These are phyloP conservation scores for Sporothrix inflata DNA, from an alignment of 2,329 filamentous ascomycete genomes.

Conservation along the genomic window DNA sequence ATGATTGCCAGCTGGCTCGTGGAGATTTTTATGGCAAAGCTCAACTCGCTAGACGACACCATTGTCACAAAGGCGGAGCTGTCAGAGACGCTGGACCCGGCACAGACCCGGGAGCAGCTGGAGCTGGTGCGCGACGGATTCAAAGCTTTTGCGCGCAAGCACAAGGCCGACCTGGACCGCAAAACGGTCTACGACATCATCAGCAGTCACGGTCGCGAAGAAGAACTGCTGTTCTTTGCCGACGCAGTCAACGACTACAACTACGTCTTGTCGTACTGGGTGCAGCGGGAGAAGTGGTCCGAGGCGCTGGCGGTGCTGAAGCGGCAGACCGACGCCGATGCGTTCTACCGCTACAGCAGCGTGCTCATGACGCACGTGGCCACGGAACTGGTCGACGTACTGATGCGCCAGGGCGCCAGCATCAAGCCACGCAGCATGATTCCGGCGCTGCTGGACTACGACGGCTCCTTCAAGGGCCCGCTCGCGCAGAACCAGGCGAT, in stretches of 20 bases:
- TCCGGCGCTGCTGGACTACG: slow-evolving; percentile 91
- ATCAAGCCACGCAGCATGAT: slow-evolving; percentile 87
- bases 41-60: slow-evolving; percentile 92
- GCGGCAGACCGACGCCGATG: slow-evolving; percentile 86
- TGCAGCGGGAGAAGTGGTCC: slow-evolving; percentile 89
- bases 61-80: slow-evolving; percentile 87
- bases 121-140: slow-evolving; percentile 75
- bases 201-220: slow-evolving; percentile 90
- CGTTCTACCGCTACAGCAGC: slow-evolving; percentile 95
- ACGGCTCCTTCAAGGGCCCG: slow-evolving; percentile 71
- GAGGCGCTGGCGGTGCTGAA: slow-evolving; percentile 88
- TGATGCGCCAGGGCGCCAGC: slow-evolving; percentile 85
- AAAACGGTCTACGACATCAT: slow-evolving; percentile 96
- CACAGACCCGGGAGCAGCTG: slow-evolving; percentile 73
- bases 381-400: slow-evolving; percentile 85
- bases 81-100: slow-evolving; percentile 65
- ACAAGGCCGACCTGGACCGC: slow-evolving; percentile 84
- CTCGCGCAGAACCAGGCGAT: slow-evolving; percentile 85
- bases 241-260: slow-evolving; percentile 88
- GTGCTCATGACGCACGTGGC: slow-evolving; percentile 92
- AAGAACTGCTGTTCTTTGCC: slow-evolving; percentile 89
- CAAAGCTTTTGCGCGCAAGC: slow-evolving; percentile 81
- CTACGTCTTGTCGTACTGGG: slow-evolving; percentile 95
- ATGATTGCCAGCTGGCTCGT: slow-evolving; percentile 97
- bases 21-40: slow-evolving; percentile 95